Percentiles rank a stretch among this genome's conserved stretches.
These are phyloP conservation scores for Backusella australiensis DNA, from an alignment of 192 early-diverging fungal genomes.

Conservation along the genomic window DNA sequence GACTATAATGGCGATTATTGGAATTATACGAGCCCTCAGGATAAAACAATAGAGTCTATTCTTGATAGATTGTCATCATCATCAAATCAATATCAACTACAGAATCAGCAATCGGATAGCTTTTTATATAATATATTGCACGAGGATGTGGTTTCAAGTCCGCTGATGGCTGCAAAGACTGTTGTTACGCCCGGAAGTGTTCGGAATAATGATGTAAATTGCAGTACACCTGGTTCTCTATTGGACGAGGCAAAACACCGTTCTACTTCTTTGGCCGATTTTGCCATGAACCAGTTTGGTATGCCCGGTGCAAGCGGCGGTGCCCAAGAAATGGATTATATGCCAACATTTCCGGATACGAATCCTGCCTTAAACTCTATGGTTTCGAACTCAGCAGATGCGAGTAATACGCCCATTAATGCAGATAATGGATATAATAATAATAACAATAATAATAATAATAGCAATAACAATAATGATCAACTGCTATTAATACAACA, in stretches of 20 bases:
- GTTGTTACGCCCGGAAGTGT: constrained; percentile 12
- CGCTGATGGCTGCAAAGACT: constrained; percentile 26
- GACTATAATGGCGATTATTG: constrained; percentile 16
- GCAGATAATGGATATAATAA: not conserved
- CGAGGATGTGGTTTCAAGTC: constrained; percentile 20
- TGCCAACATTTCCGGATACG: not conserved
- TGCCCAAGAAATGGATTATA: not conserved
- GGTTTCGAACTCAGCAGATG: not conserved
- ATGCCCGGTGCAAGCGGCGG: not conserved
- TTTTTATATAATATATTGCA: constrained; percentile 15
- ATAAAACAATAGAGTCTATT: constrained; percentile 7
- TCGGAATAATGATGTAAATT: not conserved
- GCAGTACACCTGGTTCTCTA: not conserved
- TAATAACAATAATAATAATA: not conserved
- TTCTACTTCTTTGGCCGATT: not conserved
- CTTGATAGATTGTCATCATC: constrained; percentile 16
- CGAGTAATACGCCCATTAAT: not conserved
- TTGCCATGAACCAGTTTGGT: not conserved
- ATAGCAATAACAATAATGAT: not conserved
- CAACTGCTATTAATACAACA: not conserved
- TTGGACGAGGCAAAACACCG: not conserved
- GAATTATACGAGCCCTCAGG: constrained; percentile 20
- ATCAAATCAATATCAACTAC: not conserved
- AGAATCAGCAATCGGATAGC: not conserved
- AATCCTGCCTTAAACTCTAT: not conserved